Conservation (phyloP, 495 filamentous ascomycete species). For the Penicillium subrubescens region DNA sequence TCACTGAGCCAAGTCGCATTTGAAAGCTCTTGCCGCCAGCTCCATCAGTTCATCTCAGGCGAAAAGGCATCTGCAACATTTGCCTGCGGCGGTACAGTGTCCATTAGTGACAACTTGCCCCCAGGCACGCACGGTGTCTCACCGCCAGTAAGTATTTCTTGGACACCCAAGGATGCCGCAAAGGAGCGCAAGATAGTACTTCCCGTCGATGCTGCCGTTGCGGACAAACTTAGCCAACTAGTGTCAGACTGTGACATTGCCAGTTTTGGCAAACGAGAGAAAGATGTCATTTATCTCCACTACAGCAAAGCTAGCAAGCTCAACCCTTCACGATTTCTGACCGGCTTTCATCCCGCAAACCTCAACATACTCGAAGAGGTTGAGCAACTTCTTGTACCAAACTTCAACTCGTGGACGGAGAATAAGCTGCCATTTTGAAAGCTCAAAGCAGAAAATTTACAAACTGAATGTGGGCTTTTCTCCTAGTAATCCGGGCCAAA, state of each 20-base stretch:
- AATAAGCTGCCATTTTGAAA: conserved; percentile 13
- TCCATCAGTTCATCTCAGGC: conserved; percentile 8
- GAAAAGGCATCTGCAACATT: conserved; percentile 16
- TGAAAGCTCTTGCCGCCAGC: conserved; percentile 8
- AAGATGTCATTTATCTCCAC: conserved; percentile 50
- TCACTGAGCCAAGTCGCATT: neutral
- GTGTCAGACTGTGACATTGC: conserved; percentile 44
- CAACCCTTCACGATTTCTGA: conserved; percentile 43
- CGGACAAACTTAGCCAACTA: conserved; percentile 17
- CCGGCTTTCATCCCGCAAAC: conserved; percentile 54
- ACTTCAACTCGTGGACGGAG: conserved; percentile 15
- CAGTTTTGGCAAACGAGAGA: conserved; percentile 46
- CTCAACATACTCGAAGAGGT: conserved; percentile 54
- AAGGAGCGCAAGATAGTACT: conserved; percentile 6
- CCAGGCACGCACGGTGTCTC: neutral
- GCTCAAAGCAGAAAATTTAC: conserved; percentile 55
- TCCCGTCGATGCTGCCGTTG: neutral
- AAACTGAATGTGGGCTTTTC: conserved; percentile 53
- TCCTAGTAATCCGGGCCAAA: conserved; percentile 51
- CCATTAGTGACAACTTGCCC: neutral
- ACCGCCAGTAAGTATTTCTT: conserved; percentile 9
- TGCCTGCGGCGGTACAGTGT: conserved; percentile 18
- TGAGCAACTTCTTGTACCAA: conserved; percentile 50
- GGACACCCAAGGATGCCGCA: conserved; percentile 2
- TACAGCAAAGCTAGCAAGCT: conserved; percentile 57